Percentiles rank a stretch among this genome's conserved stretches.
Conservation (phyloP, 257 asterid genomes). For the Craterostigma plantagineum region DNA sequence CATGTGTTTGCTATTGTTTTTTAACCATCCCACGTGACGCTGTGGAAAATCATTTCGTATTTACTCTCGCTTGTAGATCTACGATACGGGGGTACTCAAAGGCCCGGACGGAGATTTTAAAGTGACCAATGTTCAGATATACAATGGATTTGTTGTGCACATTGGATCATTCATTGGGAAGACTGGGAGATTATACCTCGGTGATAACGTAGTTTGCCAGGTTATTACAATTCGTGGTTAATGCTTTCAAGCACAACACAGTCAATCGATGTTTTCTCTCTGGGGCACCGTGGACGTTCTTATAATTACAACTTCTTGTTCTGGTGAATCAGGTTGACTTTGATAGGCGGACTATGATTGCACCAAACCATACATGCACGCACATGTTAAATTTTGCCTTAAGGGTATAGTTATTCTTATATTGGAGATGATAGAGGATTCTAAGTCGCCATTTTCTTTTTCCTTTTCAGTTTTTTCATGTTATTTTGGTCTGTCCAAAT, state of each 20-base stretch:
- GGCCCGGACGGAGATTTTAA: constrained; percentile 55
- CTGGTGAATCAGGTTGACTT: constrained; percentile 62
- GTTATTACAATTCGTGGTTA: constrained; percentile 14
- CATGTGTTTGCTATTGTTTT: neutral
- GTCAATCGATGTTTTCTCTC: neutral
- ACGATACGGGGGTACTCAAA: constrained; percentile 71
- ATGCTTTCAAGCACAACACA: neutral
- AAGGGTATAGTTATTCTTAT: constrained; percentile 29
- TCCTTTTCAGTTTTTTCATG: constrained; percentile 3
- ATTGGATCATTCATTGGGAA: constrained; percentile 59
- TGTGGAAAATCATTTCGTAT: constrained; percentile 3
- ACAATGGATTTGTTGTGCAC: constrained; percentile 81
- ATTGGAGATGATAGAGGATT: constrained; percentile 4
- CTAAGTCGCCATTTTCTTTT: neutral
- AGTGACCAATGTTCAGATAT: constrained; percentile 75
- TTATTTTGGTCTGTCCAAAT: constrained; percentile 9
- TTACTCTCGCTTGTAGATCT: constrained; percentile 51
- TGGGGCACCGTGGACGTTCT: constrained; percentile 5
- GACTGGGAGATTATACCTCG: constrained; percentile 35
- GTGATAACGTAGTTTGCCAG: constrained; percentile 70
- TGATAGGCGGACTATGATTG: constrained; percentile 58
- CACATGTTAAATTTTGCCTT: constrained; percentile 92
- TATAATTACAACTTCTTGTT: constrained; percentile 6
- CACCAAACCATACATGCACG: constrained; percentile 99
- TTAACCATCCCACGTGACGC: too few relatives aligned